phyloP scores from a whole-genome alignment of 805 yeast species.

The Starmerella ratchasimensis region DNA sequence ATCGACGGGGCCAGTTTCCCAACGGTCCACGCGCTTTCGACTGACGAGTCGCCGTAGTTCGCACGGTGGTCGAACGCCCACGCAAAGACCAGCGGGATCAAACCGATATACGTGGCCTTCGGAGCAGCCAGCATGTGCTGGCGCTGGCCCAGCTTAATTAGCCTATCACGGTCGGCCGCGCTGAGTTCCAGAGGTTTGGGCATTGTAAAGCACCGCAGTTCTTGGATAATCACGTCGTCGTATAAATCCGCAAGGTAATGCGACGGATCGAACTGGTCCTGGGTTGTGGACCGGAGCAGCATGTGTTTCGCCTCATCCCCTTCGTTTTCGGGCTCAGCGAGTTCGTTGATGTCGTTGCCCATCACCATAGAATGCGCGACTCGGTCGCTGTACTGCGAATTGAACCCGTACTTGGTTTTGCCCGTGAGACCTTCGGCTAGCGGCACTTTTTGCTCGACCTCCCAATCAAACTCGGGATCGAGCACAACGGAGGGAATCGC shows the following conservation, averaged over 20 bases:
- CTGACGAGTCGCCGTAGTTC: slow-evolving; percentile 53
- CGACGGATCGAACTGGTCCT: slow-evolving; percentile 70
- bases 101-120: slow-evolving; percentile 45
- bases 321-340: slow-evolving; percentile 65
- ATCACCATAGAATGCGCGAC: slow-evolving; percentile 53
- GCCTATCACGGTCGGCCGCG: slow-evolving; percentile 46
- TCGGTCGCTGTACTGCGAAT: slow-evolving; percentile 46
- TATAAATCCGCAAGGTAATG: slow-evolving; percentile 74
- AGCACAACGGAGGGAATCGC: slow-evolving; percentile 8
- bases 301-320: slow-evolving; percentile 38
- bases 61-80: slow-evolving; percentile 64
- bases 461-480: slow-evolving; percentile 66
- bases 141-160: slow-evolving; percentile 54
- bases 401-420: slow-evolving; percentile 54
- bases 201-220: slow-evolving; percentile 32
- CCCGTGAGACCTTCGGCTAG: background rate
- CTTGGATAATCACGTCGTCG: slow-evolving; percentile 41
- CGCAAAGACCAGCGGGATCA: slow-evolving; percentile 57
- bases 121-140: slow-evolving; percentile 42
- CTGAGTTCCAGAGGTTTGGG: slow-evolving; percentile 35
- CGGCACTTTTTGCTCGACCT: slow-evolving; percentile 51
- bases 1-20: slow-evolving; percentile 78
- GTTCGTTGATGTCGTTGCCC: slow-evolving; percentile 87
- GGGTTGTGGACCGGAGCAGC: slow-evolving; percentile 54
- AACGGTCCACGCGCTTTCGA: slow-evolving; percentile 88